Conservation (phyloP, 2,329 filamentous ascomycete species). For the Anthostomella pinea region DNA sequence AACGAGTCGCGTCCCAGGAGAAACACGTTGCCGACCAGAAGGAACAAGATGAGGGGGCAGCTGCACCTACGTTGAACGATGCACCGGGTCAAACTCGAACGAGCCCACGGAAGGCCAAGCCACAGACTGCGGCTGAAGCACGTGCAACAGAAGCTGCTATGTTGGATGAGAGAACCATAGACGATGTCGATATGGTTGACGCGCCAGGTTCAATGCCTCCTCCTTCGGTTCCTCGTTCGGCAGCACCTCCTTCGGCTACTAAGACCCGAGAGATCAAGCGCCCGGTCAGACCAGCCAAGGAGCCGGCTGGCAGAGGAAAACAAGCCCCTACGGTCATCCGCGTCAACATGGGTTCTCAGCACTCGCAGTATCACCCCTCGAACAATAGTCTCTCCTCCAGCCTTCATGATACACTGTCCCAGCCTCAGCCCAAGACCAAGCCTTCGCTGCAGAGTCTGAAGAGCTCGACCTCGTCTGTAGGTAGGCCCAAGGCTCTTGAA, state of each 20-base stretch:
- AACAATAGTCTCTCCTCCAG: constrained; percentile 56
- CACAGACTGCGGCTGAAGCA: constrained; percentile 27
- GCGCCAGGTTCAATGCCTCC: constrained; percentile 56
- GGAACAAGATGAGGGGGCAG: constrained; percentile 44
- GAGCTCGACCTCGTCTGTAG: constrained; percentile 59
- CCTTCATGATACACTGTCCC: constrained; percentile 54
- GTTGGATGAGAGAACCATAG: constrained; percentile 33
- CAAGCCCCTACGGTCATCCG: constrained; percentile 70
- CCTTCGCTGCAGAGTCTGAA: constrained; percentile 60
- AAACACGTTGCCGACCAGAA: constrained; percentile 52
- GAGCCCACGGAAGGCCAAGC: constrained; percentile 52
- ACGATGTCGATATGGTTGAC: constrained; percentile 57
- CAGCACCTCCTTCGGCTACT: constrained; percentile 44
- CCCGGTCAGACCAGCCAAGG: constrained; percentile 61
- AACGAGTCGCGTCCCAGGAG: constrained; percentile 52
- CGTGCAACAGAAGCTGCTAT: constrained; percentile 31
- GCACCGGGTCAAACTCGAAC: constrained; percentile 43
- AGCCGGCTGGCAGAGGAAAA: constrained; percentile 56
- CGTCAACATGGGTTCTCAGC: constrained; percentile 65
- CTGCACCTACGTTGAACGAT: constrained; percentile 36
- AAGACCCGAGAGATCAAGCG: constrained; percentile 56
- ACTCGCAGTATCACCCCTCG: constrained; percentile 57
- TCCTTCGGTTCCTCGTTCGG: constrained; percentile 54
- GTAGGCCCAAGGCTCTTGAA: constrained; percentile 68
- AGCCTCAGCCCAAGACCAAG: constrained; percentile 49